Percentiles rank a stretch among this genome's conserved stretches.
Evolutionary conservation across 208 protist genomes (phyloP).

Genomic region (Trypanosoma caninum): DNA sequence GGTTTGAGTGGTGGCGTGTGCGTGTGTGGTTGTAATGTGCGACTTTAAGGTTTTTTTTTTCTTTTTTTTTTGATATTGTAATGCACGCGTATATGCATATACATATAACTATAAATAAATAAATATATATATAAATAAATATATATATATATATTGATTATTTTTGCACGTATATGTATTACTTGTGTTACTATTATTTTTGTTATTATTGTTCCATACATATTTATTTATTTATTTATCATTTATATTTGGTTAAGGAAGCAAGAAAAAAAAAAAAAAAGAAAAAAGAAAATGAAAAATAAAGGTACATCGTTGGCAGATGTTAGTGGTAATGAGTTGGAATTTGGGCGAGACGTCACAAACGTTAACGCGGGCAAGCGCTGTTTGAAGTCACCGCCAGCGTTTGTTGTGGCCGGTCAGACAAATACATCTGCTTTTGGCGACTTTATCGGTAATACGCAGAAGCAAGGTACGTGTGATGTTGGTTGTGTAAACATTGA

Average conservation of each 20-base stretch:
- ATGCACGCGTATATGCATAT: not conserved
- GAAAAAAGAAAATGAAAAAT: not conserved
- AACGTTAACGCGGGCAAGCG: slow-evolving; percentile 6
- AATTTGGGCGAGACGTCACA: slow-evolving; percentile 32
- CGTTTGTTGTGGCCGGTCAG: too few species aligned
- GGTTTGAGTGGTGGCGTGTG: not conserved
- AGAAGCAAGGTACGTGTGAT: too few species aligned
- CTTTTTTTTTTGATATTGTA: not conserved
- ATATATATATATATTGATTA: too few species aligned
- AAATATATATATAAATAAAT: too few species aligned
- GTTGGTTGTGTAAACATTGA: too few species aligned
- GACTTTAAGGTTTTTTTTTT: too few species aligned
- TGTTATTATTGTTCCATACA: not conserved
- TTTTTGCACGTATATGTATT: not conserved
- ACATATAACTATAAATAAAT: not conserved
- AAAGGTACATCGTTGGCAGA: not conserved
- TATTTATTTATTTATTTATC: not conserved
- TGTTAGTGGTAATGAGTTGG: slow-evolving; percentile 6
- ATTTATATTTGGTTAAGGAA: not conserved
- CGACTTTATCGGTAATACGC: too few species aligned
- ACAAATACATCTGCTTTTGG: too few species aligned
- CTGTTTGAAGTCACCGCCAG: not conserved
- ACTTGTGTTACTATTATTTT: not conserved
- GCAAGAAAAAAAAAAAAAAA: not conserved
- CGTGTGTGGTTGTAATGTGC: not conserved